phyloP scores from a whole-genome alignment of 2,329 filamentous ascomycete genomes.

The Talaromyces sp. region DNA sequence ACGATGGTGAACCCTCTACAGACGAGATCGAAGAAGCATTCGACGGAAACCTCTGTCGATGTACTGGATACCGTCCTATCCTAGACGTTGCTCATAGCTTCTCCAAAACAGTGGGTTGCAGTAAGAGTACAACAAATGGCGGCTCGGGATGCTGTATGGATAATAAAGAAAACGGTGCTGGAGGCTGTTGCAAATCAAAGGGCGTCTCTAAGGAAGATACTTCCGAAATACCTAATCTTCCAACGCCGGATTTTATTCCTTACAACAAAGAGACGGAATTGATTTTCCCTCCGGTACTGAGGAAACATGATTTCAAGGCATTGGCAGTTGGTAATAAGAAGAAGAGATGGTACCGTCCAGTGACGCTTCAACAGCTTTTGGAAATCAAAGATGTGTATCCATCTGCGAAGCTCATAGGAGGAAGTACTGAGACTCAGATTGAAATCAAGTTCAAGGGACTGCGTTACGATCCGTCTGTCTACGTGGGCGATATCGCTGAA shows the following conservation, averaged over 20 bases:
- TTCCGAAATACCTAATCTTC: slow-evolving; percentile 58
- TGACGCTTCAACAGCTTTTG: slow-evolving; percentile 79
- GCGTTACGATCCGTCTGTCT: slow-evolving; percentile 85
- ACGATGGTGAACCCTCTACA: slow-evolving; percentile 65
- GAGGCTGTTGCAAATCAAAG: slow-evolving; percentile 65
- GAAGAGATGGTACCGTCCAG: slow-evolving; percentile 89
- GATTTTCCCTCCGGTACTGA: slow-evolving; percentile 84
- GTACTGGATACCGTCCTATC: slow-evolving; percentile 92
- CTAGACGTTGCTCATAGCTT: slow-evolving; percentile 92
- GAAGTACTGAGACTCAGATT: slow-evolving; percentile 95
- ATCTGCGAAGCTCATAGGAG: slow-evolving; percentile 88
- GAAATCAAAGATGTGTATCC: slow-evolving; percentile 87
- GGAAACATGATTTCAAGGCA: slow-evolving; percentile 76
- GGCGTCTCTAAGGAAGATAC: slow-evolving; percentile 27
- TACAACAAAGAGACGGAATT: slow-evolving; percentile 92
- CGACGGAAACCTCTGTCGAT: slow-evolving; percentile 92
- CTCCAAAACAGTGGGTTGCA: slow-evolving; percentile 51
- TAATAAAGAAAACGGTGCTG: slow-evolving; percentile 50
- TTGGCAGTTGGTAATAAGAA: slow-evolving; percentile 90
- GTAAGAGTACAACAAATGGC: slow-evolving; percentile 55
- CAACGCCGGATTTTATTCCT: slow-evolving; percentile 85
- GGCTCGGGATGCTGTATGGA: slow-evolving; percentile 72
- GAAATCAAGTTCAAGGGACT: slow-evolving; percentile 97
- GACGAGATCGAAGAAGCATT: slow-evolving; percentile 93
- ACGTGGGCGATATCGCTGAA: slow-evolving; percentile 88